Conservation (phyloP, 306 rosid genomes). For the Vigna mungo region DNA sequence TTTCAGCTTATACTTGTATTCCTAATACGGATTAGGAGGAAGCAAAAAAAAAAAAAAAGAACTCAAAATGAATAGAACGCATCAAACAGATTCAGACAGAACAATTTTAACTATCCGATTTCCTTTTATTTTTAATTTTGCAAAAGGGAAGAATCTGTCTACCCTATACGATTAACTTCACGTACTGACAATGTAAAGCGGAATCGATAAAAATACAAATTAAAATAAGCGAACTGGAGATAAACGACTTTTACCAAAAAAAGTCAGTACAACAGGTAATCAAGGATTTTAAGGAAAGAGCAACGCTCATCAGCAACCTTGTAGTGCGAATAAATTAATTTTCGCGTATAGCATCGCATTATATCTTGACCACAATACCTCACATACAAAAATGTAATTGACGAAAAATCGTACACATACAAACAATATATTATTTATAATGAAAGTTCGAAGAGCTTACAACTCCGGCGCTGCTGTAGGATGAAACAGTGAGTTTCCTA, state of each 20-base stretch:
- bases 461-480: constrained; percentile 82
- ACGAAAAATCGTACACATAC: neutral
- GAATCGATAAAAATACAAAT: neutral
- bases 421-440: neutral
- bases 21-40: neutral
- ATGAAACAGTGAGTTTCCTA: constrained; percentile 76
- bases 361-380: constrained; percentile 34
- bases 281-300: neutral
- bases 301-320: constrained; percentile 3
- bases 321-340: neutral
- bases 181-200: neutral
- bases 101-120: neutral
- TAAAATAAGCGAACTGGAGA: neutral
- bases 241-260: neutral
- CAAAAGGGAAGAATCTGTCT: neutral
- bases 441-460: constrained; percentile 53
- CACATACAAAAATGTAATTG: neutral
- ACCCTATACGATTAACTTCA: neutral
- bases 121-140: constrained; percentile 14
- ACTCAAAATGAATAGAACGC: constrained; percentile 16
- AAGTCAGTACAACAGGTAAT: neutral
- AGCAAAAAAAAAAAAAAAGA: neutral
- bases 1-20: too few relatives aligned
- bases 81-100: neutral
- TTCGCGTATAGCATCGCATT: neutral